phyloP scores from a whole-genome alignment of 2,329 filamentous ascomycete species.

The Trichoderma oligosporum region DNA sequence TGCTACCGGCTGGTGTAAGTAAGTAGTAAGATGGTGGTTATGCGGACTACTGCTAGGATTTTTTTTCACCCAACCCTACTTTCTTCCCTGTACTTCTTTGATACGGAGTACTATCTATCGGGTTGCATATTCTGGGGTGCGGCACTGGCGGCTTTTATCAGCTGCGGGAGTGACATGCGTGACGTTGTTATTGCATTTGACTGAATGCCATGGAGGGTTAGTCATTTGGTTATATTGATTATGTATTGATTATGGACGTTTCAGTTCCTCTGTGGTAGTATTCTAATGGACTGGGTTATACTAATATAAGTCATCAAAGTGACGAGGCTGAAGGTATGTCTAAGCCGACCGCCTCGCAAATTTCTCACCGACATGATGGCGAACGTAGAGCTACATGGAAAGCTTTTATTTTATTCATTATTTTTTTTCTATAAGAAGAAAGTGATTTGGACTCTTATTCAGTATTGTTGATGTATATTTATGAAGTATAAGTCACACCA shows the following conservation, averaged over 20 bases:
- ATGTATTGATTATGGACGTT: too few relatives aligned
- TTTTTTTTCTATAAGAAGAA: not conserved
- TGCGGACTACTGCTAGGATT: not conserved
- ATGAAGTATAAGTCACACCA: conserved; percentile 11
- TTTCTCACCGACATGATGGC: conserved; percentile 14
- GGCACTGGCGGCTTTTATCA: conserved; percentile 11
- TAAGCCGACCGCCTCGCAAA: too few relatives aligned
- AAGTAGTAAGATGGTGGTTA: too few relatives aligned
- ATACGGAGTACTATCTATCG: too few relatives aligned
- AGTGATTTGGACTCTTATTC: not conserved
- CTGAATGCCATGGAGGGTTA: not conserved
- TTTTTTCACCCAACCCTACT: too few relatives aligned
- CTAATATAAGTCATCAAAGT: too few relatives aligned
- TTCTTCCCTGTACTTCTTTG: conserved; percentile 4
- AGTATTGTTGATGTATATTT: not conserved
- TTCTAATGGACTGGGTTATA: too few relatives aligned
- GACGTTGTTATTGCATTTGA: not conserved
- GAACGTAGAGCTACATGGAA: not conserved
- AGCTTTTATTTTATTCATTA: too few relatives aligned
- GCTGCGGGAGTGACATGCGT: conserved; percentile 8
- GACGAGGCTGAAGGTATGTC: too few relatives aligned
- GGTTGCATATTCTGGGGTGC: conserved; percentile 12
- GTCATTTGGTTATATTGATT: too few relatives aligned
- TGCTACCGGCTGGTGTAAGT: too few relatives aligned
- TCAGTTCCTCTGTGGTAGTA: not conserved